A percentile compares a stretch with the other conserved stretches of the same genome.
These are phyloP conservation scores for Detonula confervacea DNA, from an alignment of 352 stramenopile genomes.

Conservation along the genomic window DNA sequence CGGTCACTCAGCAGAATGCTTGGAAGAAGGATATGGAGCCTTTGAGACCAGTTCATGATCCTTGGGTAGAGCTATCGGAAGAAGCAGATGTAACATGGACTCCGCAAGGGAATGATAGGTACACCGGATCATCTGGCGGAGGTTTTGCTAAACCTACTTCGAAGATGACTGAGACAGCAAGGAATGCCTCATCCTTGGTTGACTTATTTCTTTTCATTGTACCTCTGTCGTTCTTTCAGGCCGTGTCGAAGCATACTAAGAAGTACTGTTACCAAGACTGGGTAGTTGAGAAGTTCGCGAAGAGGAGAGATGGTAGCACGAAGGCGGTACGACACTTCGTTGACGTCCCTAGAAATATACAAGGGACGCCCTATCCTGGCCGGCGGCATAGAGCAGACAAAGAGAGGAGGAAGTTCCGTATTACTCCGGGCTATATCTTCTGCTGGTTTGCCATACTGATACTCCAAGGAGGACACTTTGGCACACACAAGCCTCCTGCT, in stretches of 20 bases:
- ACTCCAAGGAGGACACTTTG: constrained; percentile 24
- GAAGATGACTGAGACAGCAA: not conserved
- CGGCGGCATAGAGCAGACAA: constrained; percentile 9
- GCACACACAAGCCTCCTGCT: not conserved
- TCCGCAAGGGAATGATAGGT: not conserved
- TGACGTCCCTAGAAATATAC: not conserved
- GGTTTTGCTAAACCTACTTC: not conserved
- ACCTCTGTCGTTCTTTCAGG: constrained; percentile 12
- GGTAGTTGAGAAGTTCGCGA: not conserved
- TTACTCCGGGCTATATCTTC: constrained; percentile 24
- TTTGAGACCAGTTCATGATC: constrained; percentile 2
- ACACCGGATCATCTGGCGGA: constrained; percentile 7
- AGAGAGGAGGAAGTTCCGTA: constrained; percentile 2
- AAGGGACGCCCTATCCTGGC: not conserved
- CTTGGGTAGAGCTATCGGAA: constrained; percentile 25
- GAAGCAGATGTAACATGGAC: constrained; percentile 6
- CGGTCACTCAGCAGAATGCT: not conserved
- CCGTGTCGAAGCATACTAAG: constrained; percentile 4
- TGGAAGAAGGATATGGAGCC: constrained; percentile 15
- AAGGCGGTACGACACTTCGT: constrained; percentile 13
- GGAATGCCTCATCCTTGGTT: not conserved
- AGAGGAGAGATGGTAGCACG: constrained; percentile 2
- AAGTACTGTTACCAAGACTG: constrained; percentile 30
- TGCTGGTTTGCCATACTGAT: constrained; percentile 27
- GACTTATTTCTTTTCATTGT: constrained; percentile 1